A percentile compares a stretch with the other conserved stretches of the same genome.
These are phyloP conservation scores for Stephanodiscus triporus DNA, from an alignment of 108 stramenopile genomes.

Conservation along the genomic window DNA sequence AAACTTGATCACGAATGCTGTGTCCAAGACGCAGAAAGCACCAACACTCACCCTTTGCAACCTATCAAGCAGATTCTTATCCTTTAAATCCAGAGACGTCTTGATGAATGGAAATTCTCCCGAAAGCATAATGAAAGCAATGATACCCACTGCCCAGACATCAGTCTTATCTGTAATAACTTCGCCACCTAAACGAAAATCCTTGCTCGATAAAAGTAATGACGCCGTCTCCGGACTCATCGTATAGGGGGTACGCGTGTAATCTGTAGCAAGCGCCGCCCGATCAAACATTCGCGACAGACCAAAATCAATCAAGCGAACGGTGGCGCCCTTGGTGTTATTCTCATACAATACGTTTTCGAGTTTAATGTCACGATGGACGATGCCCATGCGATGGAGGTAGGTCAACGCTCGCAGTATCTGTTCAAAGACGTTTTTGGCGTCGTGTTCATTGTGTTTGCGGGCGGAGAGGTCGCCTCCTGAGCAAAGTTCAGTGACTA, in stretches of 20 bases:
- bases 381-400: conserved; percentile 66
- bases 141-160: conserved; percentile 88
- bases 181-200: not conserved
- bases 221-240: conserved; percentile 50
- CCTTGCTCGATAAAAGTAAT: not conserved
- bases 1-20: not conserved
- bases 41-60: conserved; percentile 38
- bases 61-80: conserved; percentile 38
- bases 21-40: not conserved
- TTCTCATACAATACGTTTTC: conserved; percentile 69
- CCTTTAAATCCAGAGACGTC: conserved; percentile 42
- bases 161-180: conserved; percentile 68
- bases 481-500: conserved; percentile 72
- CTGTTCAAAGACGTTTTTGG: conserved; percentile 61
- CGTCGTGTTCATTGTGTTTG: conserved; percentile 66
- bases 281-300: conserved; percentile 49
- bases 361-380: conserved; percentile 82
- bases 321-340: conserved; percentile 28
- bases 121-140: conserved; percentile 78
- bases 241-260: conserved; percentile 45
- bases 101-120: conserved; percentile 62
- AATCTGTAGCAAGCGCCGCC: conserved; percentile 39
- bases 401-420: conserved; percentile 68
- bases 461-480: conserved; percentile 78
- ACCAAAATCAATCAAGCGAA: conserved; percentile 84